These are phyloP conservation scores for Penstemon eatonii DNA, from an alignment of 257 asterid species.

Conservation along the genomic window DNA sequence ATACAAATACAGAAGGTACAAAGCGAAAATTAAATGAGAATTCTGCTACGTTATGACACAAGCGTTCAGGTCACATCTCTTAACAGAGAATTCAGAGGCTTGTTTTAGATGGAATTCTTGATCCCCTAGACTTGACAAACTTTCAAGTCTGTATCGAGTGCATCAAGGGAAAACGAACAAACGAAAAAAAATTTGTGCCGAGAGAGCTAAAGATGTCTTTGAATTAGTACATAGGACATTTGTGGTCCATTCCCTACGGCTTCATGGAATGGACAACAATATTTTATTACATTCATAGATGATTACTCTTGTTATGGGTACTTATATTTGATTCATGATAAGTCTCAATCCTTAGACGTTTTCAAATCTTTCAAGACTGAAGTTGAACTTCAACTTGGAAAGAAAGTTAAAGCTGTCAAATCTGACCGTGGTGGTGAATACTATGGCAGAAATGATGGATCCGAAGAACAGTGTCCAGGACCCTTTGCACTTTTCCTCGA, in stretches of 20 bases:
- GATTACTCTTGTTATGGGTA: neutral
- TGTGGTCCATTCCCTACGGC: slow-evolving; percentile 20
- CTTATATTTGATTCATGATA: neutral
- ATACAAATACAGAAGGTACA: neutral
- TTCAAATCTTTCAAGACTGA: slow-evolving; percentile 4
- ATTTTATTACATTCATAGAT: slow-evolving; percentile 13
- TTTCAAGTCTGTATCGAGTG: slow-evolving; percentile 3
- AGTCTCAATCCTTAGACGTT: neutral
- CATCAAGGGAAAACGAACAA: slow-evolving; percentile 19
- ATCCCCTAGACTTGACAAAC: slow-evolving; percentile 1
- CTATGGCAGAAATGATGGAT: neutral
- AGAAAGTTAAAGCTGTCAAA: neutral
- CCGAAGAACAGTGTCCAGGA: neutral
- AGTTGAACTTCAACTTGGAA: slow-evolving; percentile 4
- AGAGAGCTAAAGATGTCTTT: neutral
- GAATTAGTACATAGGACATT: slow-evolving; percentile 11
- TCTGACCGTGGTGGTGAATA: neutral
- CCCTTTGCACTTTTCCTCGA: neutral
- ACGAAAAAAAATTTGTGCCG: neutral
- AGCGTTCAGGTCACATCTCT: slow-evolving; percentile 1
- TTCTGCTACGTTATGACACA: neutral
- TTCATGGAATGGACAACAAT: slow-evolving; percentile 21
- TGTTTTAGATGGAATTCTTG: neutral
- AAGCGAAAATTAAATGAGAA: slow-evolving; percentile 10
- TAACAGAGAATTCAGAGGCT: slow-evolving; percentile 1